Conservation (phyloP, 108 stramenopile genomes). For the Nannochloropsis gaditana region DNA sequence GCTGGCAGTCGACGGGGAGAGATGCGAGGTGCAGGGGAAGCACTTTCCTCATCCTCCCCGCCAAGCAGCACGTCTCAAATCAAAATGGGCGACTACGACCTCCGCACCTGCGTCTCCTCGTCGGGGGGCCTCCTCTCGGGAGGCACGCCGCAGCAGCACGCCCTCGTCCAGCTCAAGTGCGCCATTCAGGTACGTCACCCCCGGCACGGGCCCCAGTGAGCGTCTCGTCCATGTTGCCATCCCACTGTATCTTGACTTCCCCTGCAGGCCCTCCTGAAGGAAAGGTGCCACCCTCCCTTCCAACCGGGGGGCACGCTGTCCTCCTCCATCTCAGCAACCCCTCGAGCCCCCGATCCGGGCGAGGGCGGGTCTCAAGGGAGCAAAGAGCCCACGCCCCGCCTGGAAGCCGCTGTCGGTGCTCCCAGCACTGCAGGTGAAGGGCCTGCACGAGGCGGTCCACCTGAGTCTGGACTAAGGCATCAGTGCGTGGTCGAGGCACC, state of each 20-base stretch:
- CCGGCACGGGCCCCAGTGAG: neutral
- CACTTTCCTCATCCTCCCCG: neutral
- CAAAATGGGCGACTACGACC: neutral
- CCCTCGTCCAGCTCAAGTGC: conserved; percentile 8
- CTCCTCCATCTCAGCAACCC: neutral
- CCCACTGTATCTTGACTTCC: neutral
- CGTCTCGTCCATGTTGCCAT: neutral
- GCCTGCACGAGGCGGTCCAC: neutral
- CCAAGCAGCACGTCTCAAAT: neutral
- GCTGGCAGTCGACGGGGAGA: neutral
- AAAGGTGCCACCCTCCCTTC: conserved; percentile 2
- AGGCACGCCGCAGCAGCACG: neutral
- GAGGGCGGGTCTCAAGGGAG: neutral
- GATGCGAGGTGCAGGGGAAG: neutral
- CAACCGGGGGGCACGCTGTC: neutral
- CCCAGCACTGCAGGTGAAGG: neutral
- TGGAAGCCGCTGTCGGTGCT: neutral
- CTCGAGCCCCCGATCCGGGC: neutral
- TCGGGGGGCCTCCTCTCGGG: neutral
- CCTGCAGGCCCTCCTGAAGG: neutral
- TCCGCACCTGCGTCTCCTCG: neutral
- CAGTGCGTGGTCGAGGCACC: too few relatives aligned
- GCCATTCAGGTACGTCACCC: neutral
- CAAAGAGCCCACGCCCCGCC: neutral
- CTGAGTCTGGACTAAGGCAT: too few relatives aligned